Base-by-base conservation (phyloP, 169 alveolate species). In the Eimeria praecox region DNA sequence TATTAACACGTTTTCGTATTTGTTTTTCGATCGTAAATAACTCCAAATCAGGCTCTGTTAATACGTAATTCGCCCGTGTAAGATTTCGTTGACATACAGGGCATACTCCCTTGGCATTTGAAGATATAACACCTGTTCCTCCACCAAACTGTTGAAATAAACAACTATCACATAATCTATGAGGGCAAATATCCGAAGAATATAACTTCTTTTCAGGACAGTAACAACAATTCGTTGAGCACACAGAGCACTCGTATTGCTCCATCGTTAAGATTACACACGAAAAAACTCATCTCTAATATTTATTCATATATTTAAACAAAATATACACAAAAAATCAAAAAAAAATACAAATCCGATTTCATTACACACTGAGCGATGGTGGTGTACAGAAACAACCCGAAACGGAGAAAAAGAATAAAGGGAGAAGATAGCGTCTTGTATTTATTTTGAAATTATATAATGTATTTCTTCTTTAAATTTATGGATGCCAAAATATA, bases 21-120 rank as follows among this genome's bases (percentile, higher is more conserved):
- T 95, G 95, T 56, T 95, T 95, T 71, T 95, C 96, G 40, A 69
- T 24, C 12, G 69, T 46, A 18, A 88, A 75, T 40, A 95, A 46
- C n/a, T 95, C 96, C 75, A 64, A 16, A 30, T 95, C 96, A 2
- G 95, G 95, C 54, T 95, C 96, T 18, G 86, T 73, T 64, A 85
- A 73, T 6, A 69, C 85, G 77, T 82, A 95, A 62, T 95, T 95
- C 78, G 83, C 89, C 30, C 87, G 69, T 24, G 96, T 95, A n/a
- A 95, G 73, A 6, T 40, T 40, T 40, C 71, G 66, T 16, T 94
- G 69, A 66, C 96, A 95, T 14, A 82, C 90, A 2, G 96, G 96
- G 44, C 96, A 95, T 88, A 30, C 54, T 38, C 95, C 95, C 30
- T 83, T 83, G 77, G 92, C 71, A 3, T 40, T 83, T 33, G 92